Percentiles rank a stretch among this genome's conserved stretches.
phyloP scores from a whole-genome alignment of 768 basidiomycete species.

The Pleurotus salmoneostramineus region DNA sequence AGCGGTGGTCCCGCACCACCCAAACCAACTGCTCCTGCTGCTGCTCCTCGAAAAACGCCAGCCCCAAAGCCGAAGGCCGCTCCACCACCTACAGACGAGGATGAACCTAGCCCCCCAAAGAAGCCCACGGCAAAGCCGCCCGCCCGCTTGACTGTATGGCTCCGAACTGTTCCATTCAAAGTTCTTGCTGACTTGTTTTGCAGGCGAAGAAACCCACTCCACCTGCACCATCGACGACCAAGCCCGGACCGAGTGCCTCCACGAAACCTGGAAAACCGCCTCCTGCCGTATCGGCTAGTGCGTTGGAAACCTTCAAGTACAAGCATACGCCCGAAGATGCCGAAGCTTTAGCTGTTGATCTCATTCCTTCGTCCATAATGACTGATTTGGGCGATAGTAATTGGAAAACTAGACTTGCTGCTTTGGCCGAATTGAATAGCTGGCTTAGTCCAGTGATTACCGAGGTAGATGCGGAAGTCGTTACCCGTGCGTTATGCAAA shows the following conservation, averaged over 20 bases:
- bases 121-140: slow-evolving; percentile 50
- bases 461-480: slow-evolving; percentile 78
- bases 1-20: slow-evolving; percentile 51
- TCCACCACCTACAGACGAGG: slow-evolving; percentile 18
- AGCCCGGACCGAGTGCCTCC: slow-evolving; percentile 30
- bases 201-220: slow-evolving; percentile 49
- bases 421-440: slow-evolving; percentile 76
- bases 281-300: slow-evolving; percentile 43
- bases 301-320: slow-evolving; percentile 85
- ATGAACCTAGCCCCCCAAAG: slow-evolving; percentile 31
- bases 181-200: not conserved
- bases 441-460: slow-evolving; percentile 76
- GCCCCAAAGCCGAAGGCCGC: slow-evolving; percentile 14
- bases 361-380: slow-evolving; percentile 68
- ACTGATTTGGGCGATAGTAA: slow-evolving; percentile 80
- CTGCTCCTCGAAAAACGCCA: slow-evolving; percentile 26
- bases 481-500: slow-evolving; percentile 85
- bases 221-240: slow-evolving; percentile 23
- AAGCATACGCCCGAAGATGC: slow-evolving; percentile 92
- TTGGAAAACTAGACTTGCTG: slow-evolving; percentile 90
- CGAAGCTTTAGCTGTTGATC: slow-evolving; percentile 67
- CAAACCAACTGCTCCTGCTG: slow-evolving; percentile 27
- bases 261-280: slow-evolving; percentile 33
- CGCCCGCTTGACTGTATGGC: slow-evolving; percentile 40
- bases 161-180: not conserved